A percentile compares a stretch with the other conserved stretches of the same genome.
phyloP scores from a whole-genome alignment of 768 basidiomycete species.

The Pulveroboletus sp. region DNA sequence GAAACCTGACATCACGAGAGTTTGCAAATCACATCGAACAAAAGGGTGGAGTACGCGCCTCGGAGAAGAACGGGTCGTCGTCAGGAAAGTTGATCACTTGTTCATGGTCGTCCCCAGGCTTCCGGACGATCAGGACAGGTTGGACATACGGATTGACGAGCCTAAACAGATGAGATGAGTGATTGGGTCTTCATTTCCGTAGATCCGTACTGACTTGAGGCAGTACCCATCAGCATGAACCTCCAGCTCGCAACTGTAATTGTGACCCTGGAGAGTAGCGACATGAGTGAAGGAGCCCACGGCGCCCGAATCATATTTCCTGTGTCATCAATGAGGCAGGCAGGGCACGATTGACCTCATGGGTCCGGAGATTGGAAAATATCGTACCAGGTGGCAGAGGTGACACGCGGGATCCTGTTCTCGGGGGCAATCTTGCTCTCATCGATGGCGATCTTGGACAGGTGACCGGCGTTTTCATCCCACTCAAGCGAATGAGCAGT shows the following conservation, averaged over 20 bases:
- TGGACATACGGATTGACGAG: conserved; percentile 92
- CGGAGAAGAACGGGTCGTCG: conserved; percentile 93
- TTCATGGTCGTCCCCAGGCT: conserved; percentile 75
- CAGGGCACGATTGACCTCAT: conserved; percentile 10
- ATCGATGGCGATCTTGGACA: conserved; percentile 79
- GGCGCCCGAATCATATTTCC: conserved; percentile 95
- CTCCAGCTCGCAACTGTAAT: conserved; percentile 94
- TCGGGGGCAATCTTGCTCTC: conserved; percentile 81
- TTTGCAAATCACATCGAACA: neutral
- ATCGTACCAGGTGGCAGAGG: conserved; percentile 80
- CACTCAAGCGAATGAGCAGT: conserved; percentile 87
- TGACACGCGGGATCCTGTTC: conserved; percentile 91
- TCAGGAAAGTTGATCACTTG: conserved; percentile 67
- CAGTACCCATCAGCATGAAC: conserved; percentile 92
- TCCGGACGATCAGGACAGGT: conserved; percentile 82
- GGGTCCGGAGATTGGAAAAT: conserved; percentile 21
- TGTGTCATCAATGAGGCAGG: conserved; percentile 29
- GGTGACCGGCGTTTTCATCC: conserved; percentile 82
- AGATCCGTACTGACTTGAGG: conserved; percentile 53
- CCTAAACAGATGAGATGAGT: conserved; percentile 36
- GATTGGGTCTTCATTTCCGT: conserved; percentile 7
- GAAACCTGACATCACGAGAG: conserved; percentile 45
- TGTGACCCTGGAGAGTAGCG: conserved; percentile 84
- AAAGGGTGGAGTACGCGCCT: conserved; percentile 37
- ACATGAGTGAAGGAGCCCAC: conserved; percentile 90